A percentile compares a stretch with the other conserved stretches of the same genome.
phyloP scores from a whole-genome alignment of 2,329 filamentous ascomycete species.

The Fusarium falciforme region DNA sequence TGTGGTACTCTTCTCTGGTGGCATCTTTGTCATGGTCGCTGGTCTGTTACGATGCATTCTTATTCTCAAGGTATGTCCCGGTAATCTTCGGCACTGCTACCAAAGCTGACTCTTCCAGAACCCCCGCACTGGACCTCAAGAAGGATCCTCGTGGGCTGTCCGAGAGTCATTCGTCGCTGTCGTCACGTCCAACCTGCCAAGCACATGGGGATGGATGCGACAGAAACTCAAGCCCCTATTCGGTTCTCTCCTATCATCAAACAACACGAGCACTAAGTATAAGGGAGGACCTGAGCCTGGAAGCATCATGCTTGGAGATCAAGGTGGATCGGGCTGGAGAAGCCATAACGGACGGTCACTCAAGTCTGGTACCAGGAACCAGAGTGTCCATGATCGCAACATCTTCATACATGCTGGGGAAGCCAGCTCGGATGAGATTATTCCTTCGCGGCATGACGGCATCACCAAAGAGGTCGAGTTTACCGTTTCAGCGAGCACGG shows the following conservation, averaged over 20 bases:
- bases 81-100: constrained; percentile 40
- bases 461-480: constrained; percentile 40
- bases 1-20: constrained; percentile 60
- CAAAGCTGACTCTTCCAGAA: constrained; percentile 42
- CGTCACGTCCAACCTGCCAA: constrained; percentile 52
- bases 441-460: neutral
- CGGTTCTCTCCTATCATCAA: constrained; percentile 40
- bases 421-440: constrained; percentile 37
- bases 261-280: constrained; percentile 30
- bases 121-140: constrained; percentile 47
- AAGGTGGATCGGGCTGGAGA: constrained; percentile 26
- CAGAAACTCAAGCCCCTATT: constrained; percentile 40
- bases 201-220: constrained; percentile 44
- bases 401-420: constrained; percentile 36
- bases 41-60: constrained; percentile 52
- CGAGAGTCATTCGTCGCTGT: constrained; percentile 55
- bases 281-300: constrained; percentile 30
- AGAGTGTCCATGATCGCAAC: neutral
- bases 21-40: constrained; percentile 54
- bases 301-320: constrained; percentile 40
- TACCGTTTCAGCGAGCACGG: constrained; percentile 20
- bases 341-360: constrained; percentile 25
- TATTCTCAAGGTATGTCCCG: constrained; percentile 46
- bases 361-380: constrained; percentile 5
- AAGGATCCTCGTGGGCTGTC: constrained; percentile 51